These are phyloP conservation scores for Leccinum rimulosum DNA, from an alignment of 768 basidiomycete genomes.

Conservation along the genomic window DNA sequence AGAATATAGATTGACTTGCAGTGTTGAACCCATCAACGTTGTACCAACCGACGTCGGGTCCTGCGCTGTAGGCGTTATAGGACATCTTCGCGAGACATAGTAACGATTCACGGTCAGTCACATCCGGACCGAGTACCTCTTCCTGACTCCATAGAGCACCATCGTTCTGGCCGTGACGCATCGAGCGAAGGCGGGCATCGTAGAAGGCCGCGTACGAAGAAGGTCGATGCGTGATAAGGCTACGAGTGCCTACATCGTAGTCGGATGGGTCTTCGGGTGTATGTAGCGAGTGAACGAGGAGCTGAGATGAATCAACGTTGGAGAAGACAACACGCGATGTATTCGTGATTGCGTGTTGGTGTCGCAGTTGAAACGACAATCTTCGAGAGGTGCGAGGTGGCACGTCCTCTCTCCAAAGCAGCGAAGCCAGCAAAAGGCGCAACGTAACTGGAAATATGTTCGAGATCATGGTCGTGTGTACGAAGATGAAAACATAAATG, in stretches of 20 bases:
- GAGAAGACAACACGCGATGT: slow-evolving; percentile 57
- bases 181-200: slow-evolving; percentile 36
- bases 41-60: slow-evolving; percentile 66
- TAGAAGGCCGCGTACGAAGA: slow-evolving; percentile 38
- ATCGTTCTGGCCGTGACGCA: slow-evolving; percentile 38
- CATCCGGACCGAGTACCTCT: slow-evolving; percentile 68
- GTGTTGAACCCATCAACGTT: slow-evolving; percentile 62
- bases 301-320: slow-evolving; percentile 41
- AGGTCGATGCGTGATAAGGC: slow-evolving; percentile 44
- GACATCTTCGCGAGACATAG: slow-evolving; percentile 86
- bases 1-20: slow-evolving; percentile 34
- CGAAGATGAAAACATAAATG: background rate
- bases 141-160: slow-evolving; percentile 60
- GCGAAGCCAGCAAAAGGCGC: slow-evolving; percentile 39
- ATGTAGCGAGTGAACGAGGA: slow-evolving; percentile 24
- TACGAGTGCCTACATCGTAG: slow-evolving; percentile 42
- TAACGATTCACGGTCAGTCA: slow-evolving; percentile 67
- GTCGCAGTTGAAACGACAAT: slow-evolving; percentile 62
- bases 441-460: slow-evolving; percentile 40
- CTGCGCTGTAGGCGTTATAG: slow-evolving; percentile 70
- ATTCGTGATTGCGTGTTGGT: slow-evolving; percentile 57
- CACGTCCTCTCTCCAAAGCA: slow-evolving; percentile 35
- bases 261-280: slow-evolving; percentile 28
- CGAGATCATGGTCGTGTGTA: slow-evolving; percentile 16
- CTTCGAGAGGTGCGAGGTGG: slow-evolving; percentile 33